Conservation (phyloP, 257 asterid species). For the Solanum raphanifolium region DNA sequence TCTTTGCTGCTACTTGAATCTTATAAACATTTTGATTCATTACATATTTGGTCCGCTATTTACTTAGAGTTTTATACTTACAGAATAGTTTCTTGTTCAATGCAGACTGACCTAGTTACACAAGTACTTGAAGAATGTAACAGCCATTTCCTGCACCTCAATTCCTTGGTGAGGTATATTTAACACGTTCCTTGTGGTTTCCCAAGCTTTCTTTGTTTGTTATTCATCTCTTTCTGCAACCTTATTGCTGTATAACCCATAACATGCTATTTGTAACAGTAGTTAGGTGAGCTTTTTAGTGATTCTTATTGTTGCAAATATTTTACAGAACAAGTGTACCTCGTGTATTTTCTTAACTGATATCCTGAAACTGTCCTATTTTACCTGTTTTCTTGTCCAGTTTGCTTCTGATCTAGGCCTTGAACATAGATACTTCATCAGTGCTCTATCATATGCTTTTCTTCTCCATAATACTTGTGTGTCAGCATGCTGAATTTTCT, state of each 20-base stretch:
- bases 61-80: not conserved
- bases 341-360: not conserved
- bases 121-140: slow-evolving; percentile 87
- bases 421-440: not conserved
- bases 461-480: not conserved
- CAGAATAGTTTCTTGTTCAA: not conserved
- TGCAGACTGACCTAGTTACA: slow-evolving; percentile 59
- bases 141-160: slow-evolving; percentile 56
- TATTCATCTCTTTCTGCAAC: not conserved
- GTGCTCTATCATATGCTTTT: not conserved
- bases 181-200: not conserved
- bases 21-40: not conserved
- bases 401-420: not conserved
- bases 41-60: not conserved
- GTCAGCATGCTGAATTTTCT: not conserved
- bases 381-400: not conserved
- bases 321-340: not conserved
- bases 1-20: not conserved
- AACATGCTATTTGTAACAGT: not conserved
- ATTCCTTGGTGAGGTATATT: slow-evolving; percentile 62
- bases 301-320: not conserved
- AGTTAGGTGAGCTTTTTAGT: not conserved
- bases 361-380: not conserved
- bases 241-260: not conserved
- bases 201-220: not conserved